Conservation (phyloP, 1,284 basidiomycete genomes). For the Pseudozyma flocculosa region DNA sequence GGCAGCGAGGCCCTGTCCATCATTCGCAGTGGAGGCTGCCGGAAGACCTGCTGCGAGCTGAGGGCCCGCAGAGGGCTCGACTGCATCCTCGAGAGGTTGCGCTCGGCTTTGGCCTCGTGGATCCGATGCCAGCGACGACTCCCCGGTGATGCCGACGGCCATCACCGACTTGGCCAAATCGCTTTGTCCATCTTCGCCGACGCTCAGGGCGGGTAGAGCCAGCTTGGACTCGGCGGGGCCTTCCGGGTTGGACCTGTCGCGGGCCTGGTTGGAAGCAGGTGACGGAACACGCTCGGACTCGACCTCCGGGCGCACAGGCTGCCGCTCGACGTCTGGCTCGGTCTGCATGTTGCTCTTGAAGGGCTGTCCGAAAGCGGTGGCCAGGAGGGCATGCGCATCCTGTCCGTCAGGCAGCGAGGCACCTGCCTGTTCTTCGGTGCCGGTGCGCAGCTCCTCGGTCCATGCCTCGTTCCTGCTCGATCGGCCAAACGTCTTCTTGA, state of each 20-base stretch:
- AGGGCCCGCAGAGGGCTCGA: conserved; percentile 2
- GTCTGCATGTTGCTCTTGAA: not conserved
- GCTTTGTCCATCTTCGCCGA: no score
- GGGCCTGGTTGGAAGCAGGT: no score
- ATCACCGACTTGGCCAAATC: no score
- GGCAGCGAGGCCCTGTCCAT: conserved; percentile 2
- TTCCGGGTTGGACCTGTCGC: no score
- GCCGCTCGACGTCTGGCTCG: no score
- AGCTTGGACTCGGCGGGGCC: not conserved
- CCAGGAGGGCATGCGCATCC: not conserved
- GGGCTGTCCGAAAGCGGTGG: not conserved
- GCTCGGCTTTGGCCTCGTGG: not conserved
- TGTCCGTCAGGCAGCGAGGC: conserved; percentile 4
- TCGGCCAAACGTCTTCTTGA: conserved; percentile 22
- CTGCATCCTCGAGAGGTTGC: no score
- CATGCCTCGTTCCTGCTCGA: conserved; percentile 6
- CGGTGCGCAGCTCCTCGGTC: not conserved
- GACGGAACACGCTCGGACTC: no score
- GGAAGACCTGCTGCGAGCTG: no score
- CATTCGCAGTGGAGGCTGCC: no score
- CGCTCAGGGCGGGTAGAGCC: no score
- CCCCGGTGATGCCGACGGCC: not conserved
- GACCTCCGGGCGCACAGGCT: no score
- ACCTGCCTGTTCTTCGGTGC: not conserved
- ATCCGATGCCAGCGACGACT: not conserved